These are phyloP conservation scores for Plasmopara muralis DNA, from an alignment of 352 stramenopile species.

Conservation along the genomic window DNA sequence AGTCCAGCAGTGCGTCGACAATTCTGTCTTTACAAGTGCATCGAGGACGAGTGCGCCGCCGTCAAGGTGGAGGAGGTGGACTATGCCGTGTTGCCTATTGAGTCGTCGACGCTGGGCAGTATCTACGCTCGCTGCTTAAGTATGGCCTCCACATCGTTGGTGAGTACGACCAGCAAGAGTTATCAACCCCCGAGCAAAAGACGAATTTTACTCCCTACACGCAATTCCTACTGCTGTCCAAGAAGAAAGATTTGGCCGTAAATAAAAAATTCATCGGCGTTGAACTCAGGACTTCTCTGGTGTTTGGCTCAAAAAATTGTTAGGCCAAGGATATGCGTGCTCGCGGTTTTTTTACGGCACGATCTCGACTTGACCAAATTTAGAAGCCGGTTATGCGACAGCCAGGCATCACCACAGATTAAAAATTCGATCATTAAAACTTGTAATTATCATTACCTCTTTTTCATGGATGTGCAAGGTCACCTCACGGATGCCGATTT, in stretches of 20 bases:
- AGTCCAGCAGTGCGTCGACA: no score
- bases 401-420: slow-evolving; percentile 41
- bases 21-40: no score
- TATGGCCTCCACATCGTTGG: no score
- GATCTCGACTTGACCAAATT: slow-evolving; percentile 71
- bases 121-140: no score
- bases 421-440: slow-evolving; percentile 23
- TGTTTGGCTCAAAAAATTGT: slow-evolving; percentile 65
- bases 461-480: slow-evolving; percentile 68
- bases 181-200: slow-evolving; percentile 24
- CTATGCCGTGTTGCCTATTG: no score
- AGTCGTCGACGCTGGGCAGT: no score
- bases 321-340: slow-evolving; percentile 44
- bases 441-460: slow-evolving; percentile 66
- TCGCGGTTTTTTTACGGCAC: slow-evolving; percentile 50
- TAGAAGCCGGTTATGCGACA: slow-evolving; percentile 53
- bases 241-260: slow-evolving; percentile 38
- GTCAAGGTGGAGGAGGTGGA: no score
- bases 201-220: slow-evolving; percentile 69
- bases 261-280: slow-evolving; percentile 22
- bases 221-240: slow-evolving; percentile 86
- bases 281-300: slow-evolving; percentile 68
- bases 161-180: no score
- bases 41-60: no score
- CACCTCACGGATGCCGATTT: slow-evolving; percentile 60